phyloP scores from a whole-genome alignment of 176 grass and related monocot species.

The Lolium multiflorum region DNA sequence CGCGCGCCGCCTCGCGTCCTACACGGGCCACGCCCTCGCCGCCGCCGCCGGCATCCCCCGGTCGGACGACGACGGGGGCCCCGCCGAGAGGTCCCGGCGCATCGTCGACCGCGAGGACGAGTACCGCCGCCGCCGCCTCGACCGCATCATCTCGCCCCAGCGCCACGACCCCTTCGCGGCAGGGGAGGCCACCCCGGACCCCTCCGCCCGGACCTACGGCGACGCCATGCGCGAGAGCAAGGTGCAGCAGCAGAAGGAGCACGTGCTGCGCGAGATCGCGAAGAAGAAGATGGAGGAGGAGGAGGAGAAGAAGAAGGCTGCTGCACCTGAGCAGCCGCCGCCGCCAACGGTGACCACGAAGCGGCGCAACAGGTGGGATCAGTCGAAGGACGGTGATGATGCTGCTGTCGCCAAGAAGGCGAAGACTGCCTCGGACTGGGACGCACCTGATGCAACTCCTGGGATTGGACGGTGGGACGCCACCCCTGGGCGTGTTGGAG shows the following conservation, averaged over 20 bases:
- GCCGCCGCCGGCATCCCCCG: slow-evolving; percentile 76
- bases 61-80: slow-evolving; percentile 60
- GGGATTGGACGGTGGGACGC: slow-evolving; percentile 88
- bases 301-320: slow-evolving; percentile 66
- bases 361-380: slow-evolving; percentile 93
- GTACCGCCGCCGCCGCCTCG: slow-evolving; percentile 71
- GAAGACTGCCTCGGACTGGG: slow-evolving; percentile 79
- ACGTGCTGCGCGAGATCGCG: slow-evolving; percentile 65
- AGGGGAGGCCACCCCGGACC: slow-evolving; percentile 86
- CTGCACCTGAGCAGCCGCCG: slow-evolving; percentile 48
- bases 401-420: slow-evolving; percentile 69
- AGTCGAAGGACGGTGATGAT: slow-evolving; percentile 80
- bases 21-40: slow-evolving; percentile 74
- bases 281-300: slow-evolving; percentile 96
- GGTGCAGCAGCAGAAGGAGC: slow-evolving; percentile 78
- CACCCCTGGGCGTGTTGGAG: slow-evolving; percentile 75
- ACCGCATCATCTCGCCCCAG: slow-evolving; percentile 87
- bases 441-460: slow-evolving; percentile 81
- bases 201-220: slow-evolving; percentile 74
- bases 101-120: slow-evolving; percentile 98
- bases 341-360: slow-evolving; percentile 40
- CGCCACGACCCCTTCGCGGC: slow-evolving; percentile 85
- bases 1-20: slow-evolving; percentile 67
- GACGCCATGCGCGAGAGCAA: slow-evolving; percentile 82
- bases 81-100: slow-evolving; percentile 62